Percentiles rank a stretch among this genome's conserved stretches.
These are phyloP conservation scores for Capronia americana DNA, from an alignment of 2,329 filamentous ascomycete species.

Conservation along the genomic window DNA sequence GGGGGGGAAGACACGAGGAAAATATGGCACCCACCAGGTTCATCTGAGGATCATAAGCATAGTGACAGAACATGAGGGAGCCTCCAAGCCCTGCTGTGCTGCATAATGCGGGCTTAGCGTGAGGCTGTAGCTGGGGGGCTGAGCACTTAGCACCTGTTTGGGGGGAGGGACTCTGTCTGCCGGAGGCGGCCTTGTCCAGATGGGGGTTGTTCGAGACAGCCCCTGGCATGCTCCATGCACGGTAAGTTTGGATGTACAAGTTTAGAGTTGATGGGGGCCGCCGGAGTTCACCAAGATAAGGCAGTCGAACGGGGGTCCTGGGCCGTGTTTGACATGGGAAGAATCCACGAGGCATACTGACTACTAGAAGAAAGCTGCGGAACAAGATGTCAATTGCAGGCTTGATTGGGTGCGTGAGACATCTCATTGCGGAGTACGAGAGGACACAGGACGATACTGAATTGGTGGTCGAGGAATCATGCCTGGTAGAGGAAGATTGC, in stretches of 20 bases:
- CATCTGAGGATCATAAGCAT: not conserved
- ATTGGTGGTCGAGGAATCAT: not conserved
- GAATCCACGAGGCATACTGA: not conserved
- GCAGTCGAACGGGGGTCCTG: not conserved
- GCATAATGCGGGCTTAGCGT: constrained; percentile 20
- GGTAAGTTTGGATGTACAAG: not conserved
- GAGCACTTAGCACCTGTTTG: not conserved
- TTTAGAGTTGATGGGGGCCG: not conserved
- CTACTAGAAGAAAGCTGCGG: too few relatives aligned
- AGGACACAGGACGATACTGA: too few relatives aligned
- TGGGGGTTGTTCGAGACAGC: not conserved
- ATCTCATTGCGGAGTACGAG: not conserved
- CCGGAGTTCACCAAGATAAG: not conserved
- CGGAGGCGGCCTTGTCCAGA: not conserved
- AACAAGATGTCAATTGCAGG: not conserved
- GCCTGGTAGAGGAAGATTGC: not conserved
- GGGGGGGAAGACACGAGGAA: not conserved
- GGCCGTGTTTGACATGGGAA: not conserved
- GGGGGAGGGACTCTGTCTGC: not conserved
- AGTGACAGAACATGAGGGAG: not conserved
- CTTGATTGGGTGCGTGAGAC: not conserved
- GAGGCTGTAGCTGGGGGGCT: constrained; percentile 25
- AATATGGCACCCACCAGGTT: not conserved
- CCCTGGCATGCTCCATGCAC: not conserved
- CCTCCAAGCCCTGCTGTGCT: not conserved